Percentiles rank a stretch among this genome's conserved stretches.
These are phyloP conservation scores for Setaria viridis DNA, from an alignment of 202 grass and related monocot genomes.

Conservation along the genomic window DNA sequence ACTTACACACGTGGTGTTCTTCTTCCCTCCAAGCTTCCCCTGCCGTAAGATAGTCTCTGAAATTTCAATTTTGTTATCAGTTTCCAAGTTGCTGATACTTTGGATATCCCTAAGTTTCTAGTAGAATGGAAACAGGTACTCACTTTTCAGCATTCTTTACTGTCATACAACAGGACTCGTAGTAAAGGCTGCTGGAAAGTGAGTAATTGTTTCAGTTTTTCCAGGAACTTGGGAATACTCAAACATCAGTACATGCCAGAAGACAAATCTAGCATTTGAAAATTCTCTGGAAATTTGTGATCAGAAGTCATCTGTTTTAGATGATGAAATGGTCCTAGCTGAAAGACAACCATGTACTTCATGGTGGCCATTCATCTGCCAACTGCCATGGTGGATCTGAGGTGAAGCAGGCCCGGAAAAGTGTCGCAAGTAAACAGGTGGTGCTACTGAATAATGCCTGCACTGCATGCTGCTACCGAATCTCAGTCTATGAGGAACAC, in stretches of 20 bases:
- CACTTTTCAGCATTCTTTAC: not conserved
- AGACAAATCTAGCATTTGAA: not conserved
- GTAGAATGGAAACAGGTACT: not conserved
- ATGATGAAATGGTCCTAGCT: not conserved
- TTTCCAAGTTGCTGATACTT: not conserved
- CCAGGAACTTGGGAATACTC: not conserved
- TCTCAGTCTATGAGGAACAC: not conserved
- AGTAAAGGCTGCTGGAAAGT: not conserved
- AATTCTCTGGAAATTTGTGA: not conserved
- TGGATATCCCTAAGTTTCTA: not conserved
- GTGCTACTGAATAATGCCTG: not conserved
- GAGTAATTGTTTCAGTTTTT: not conserved
- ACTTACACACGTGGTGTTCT: not conserved
- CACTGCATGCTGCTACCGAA: not conserved
- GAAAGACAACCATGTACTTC: not conserved
- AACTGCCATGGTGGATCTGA: not conserved
- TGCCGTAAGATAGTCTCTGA: not conserved
- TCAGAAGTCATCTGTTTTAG: not conserved
- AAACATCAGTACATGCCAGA: not conserved
- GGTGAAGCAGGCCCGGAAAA: not conserved
- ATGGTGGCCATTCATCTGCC: not conserved
- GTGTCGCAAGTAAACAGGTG: conserved; percentile 7
- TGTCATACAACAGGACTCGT: not conserved
- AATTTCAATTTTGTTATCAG: not conserved
- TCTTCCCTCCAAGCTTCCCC: not conserved